Percentiles rank a stretch among this genome's conserved stretches.
These are phyloP conservation scores for Phytopythium kandeliae DNA, from an alignment of 352 stramenopile species.

Conservation along the genomic window DNA sequence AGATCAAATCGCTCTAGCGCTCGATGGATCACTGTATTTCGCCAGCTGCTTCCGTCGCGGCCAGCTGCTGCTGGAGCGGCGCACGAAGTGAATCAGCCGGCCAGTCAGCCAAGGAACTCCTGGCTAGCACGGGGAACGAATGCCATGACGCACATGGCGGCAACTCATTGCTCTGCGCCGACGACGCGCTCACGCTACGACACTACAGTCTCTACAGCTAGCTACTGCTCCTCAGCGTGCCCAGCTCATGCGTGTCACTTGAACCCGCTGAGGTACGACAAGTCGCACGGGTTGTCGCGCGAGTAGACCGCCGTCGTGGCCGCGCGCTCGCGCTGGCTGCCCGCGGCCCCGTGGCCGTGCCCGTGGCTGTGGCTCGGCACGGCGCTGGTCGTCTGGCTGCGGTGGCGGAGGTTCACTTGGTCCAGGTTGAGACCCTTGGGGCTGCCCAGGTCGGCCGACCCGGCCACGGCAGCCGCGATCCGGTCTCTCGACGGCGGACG, in stretches of 20 bases:
- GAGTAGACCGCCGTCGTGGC: constrained; percentile 15
- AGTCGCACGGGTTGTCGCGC: constrained; percentile 33
- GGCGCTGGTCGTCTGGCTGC: constrained; percentile 25
- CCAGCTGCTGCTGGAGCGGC: no score
- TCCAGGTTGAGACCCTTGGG: constrained; percentile 23
- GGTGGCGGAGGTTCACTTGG: constrained; percentile 29
- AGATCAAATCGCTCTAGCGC: no score
- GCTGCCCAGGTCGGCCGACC: constrained; percentile 15
- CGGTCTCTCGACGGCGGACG: constrained; percentile 4
- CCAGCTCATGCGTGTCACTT: constrained; percentile 18
- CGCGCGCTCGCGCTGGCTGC: constrained; percentile 3
- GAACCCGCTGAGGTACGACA: constrained; percentile 50
- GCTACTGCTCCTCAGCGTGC: neutral
- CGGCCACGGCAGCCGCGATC: constrained; percentile 5
- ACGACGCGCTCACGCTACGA: no score
- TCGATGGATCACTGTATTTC: no score
- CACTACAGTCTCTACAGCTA: no score
- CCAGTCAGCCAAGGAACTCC: no score
- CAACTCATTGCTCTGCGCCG: no score
- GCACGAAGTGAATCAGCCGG: no score
- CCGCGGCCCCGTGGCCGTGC: constrained; percentile 10
- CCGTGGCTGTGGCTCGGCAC: constrained; percentile 14
- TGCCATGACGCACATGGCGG: no score
- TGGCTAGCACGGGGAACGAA: no score
- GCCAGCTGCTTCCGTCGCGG: no score